A percentile compares a stretch with the other conserved stretches of the same genome.
These are phyloP conservation scores for Conoideocrella luteorostrata DNA, from an alignment of 2,329 filamentous ascomycete genomes.

Conservation along the genomic window DNA sequence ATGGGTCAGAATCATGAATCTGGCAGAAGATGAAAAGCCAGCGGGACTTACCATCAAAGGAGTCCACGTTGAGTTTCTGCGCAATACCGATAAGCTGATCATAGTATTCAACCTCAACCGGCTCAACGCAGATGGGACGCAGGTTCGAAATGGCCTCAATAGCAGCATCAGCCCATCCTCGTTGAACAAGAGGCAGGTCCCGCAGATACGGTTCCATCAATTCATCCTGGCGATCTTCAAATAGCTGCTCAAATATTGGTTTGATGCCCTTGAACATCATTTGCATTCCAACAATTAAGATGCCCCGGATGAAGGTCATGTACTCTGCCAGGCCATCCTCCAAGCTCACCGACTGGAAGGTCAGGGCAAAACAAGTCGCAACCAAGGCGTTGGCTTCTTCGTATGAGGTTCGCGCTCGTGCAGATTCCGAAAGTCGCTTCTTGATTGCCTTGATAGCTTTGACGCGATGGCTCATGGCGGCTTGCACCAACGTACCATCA, in stretches of 20 bases:
- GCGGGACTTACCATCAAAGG: slow-evolving; percentile 40
- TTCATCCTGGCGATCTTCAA: slow-evolving; percentile 33
- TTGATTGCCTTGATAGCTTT: slow-evolving; percentile 60
- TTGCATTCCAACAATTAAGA: slow-evolving; percentile 48
- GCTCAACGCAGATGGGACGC: slow-evolving; percentile 34
- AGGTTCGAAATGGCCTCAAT: slow-evolving; percentile 35
- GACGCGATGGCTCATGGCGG: slow-evolving; percentile 58
- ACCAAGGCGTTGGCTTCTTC: slow-evolving; percentile 54
- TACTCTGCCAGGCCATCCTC: slow-evolving; percentile 54
- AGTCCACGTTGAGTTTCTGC: slow-evolving; percentile 44
- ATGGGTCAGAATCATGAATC: slow-evolving; percentile 4
- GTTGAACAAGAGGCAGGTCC: slow-evolving; percentile 37
- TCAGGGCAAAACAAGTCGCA: slow-evolving; percentile 52
- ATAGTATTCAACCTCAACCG: slow-evolving; percentile 41
- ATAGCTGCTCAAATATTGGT: slow-evolving; percentile 43
- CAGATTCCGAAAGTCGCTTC: slow-evolving; percentile 39
- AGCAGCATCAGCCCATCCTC: slow-evolving; percentile 41
- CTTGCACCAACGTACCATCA: slow-evolving; percentile 44
- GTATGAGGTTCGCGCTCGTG: slow-evolving; percentile 33
- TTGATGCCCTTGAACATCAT: slow-evolving; percentile 43
- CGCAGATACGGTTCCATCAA: slow-evolving; percentile 40
- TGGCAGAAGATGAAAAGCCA: neutral
- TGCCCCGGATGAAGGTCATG: slow-evolving; percentile 54
- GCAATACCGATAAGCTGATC: slow-evolving; percentile 39
- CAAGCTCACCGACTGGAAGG: slow-evolving; percentile 51